Evolutionary conservation across 108 stramenopile genomes (phyloP).

Genomic region (Phaeodactylum tricornutum): DNA sequence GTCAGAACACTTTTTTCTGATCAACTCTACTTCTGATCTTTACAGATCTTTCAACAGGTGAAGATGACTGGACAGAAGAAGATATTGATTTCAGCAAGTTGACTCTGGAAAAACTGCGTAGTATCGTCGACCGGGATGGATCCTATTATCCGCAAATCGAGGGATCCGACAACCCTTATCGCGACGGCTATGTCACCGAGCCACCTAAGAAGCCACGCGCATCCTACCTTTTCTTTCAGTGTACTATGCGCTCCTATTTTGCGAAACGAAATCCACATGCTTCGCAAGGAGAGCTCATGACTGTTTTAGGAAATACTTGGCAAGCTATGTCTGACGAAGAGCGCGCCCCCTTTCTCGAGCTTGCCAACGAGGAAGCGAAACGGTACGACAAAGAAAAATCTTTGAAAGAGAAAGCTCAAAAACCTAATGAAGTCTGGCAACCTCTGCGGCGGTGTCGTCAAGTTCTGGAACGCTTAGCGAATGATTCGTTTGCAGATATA

Average conservation of each 20-base stretch:
- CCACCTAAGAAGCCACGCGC: conserved; percentile 82
- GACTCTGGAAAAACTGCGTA: conserved; percentile 37
- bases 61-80: conserved; percentile 26
- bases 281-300: conserved; percentile 58
- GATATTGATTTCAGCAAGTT: conserved; percentile 50
- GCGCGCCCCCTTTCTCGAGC: conserved; percentile 53
- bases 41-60: too few species aligned
- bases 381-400: conserved; percentile 60
- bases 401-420: conserved; percentile 71
- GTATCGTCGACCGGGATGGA: conserved; percentile 47
- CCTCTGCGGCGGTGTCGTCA: conserved; percentile 67
- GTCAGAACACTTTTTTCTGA: not conserved
- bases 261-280: conserved; percentile 47
- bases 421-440: conserved; percentile 79
- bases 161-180: conserved; percentile 77
- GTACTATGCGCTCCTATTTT: conserved; percentile 60
- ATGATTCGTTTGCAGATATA: conserved; percentile 67
- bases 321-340: conserved; percentile 50
- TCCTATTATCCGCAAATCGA: conserved; percentile 63
- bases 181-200: conserved; percentile 79
- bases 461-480: conserved; percentile 60
- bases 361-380: conserved; percentile 67
- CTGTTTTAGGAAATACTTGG: conserved; percentile 71
- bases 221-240: conserved; percentile 76
- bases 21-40: too few species aligned